Evolutionary conservation across 257 asterid species (phyloP), one percentile per base, ranked within the genome.

Genomic region (Echium plantagineum): DNA sequence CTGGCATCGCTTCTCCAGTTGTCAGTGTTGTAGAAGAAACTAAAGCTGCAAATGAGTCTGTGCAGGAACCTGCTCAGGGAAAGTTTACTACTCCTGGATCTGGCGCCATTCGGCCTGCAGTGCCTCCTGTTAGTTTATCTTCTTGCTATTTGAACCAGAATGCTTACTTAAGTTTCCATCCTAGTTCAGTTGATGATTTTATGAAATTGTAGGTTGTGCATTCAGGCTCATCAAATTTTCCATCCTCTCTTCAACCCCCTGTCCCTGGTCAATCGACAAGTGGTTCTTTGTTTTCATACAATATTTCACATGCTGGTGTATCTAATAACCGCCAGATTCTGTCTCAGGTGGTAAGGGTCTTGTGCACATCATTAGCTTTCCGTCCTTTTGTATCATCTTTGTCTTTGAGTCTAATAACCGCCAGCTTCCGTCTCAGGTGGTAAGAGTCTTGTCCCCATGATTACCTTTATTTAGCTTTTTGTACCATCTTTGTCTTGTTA

Each of bases 221-320:
- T 56, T 56, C 60, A 22, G 38, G 60, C 38, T 56, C 60, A 24
- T 18, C 60, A 28, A 56, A 13, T 22, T 53, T 19, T 53, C 15
- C 57, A 18, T 53, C 57, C 21, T 19, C 57, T n/a, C 60, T 56
- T 18, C 60, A 56, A 56, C 60, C 60, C 60, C 60, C 60, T 9
- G 38, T 24, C 15, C 60, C 60, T 13, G 38, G 60, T 56, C 60
- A 56, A 5, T 56, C 60, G 19, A 56, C 22, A 53, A 21, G 57
- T 53, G 26, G 38, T 56, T 31, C 60, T 56, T 56, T 31, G 16
- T 56, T 56, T 56, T 56, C 60, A 12, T 56, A 56, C 35, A 56
- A 56, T 31, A 56, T 56, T 24, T 16, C 60, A 21, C 35, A 22
- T 21, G 60, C 38, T 24, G 31, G 38, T 21, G 22, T 53, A 53